Base-by-base conservation (phyloP, 257 asterid species). In the Thymus quinquecostatus region DNA sequence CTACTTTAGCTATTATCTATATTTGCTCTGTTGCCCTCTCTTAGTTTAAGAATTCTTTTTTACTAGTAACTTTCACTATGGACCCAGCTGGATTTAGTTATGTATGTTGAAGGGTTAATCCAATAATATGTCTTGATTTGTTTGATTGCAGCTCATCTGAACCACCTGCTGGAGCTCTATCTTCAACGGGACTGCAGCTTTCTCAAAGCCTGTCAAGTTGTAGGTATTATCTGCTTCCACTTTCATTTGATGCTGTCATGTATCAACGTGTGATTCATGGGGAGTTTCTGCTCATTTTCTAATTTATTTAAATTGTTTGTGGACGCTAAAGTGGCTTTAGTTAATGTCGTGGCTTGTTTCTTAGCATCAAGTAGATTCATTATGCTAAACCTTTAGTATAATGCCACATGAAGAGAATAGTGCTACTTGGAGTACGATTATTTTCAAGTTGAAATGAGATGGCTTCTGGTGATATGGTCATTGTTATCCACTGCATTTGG, bases 131-230 rank as follows among this genome's bases (percentile, higher is more conserved):
- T 40, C 14, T 68, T 78, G 44, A 55, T 72, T 75, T 59, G 56
- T 74, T 11, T 77, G 64, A 71, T 80, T 82, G 86, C 96, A 95
- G 99, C 99, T 86, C 99, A 95, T 87, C 80, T 92, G 81, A 89
- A 95, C 78, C 98, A 92, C 79, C 80, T 92, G 41, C 74, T 86
- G 82, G 99, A 95, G 84, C 66, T 78, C 70, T 89, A 79, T 82
- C 62, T 71, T 72, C 96, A 86, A 68, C 71, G 80, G 73, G 82
- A 83, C 27, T 56, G 69, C 83, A 89, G 87, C 85, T 84, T 87
- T 59, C 78, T 75, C 75, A 85, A 79, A 78, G 96, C 99, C 66
- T 84, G 82, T 63, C 58, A 76, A 66, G 81, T 82, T 74, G 99
- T 86, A 79, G 99, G 99, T 94, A 88, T 55, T 73, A 60, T 72